These are phyloP conservation scores for Syzygium aqueum DNA, from an alignment of 345 rosid species.

Conservation along the genomic window DNA sequence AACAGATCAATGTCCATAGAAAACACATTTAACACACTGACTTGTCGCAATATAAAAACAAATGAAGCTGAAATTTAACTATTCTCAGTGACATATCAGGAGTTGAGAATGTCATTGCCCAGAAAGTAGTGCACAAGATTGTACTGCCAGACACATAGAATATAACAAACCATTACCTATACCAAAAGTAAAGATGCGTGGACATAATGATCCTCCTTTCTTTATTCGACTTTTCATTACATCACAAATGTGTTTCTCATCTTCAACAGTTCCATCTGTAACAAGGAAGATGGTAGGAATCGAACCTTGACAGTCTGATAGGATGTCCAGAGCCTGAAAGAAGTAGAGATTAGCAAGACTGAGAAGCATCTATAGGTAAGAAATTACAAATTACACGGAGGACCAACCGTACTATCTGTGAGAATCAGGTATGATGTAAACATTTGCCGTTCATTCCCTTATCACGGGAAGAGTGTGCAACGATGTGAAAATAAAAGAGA, in stretches of 20 bases:
- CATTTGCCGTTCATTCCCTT: neutral
- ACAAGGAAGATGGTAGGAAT: slow-evolving; percentile 75
- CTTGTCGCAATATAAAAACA: neutral
- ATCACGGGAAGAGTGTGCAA: neutral
- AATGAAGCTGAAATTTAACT: neutral
- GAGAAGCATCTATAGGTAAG: neutral
- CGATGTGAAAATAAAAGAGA: neutral
- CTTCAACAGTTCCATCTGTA: slow-evolving; percentile 93
- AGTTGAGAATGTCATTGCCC: neutral
- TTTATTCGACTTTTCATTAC: slow-evolving; percentile 45
- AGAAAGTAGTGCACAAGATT: neutral
- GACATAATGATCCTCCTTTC: slow-evolving; percentile 40
- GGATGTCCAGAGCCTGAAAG: slow-evolving; percentile 86
- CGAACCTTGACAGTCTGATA: slow-evolving; percentile 43
- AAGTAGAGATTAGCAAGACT: neutral
- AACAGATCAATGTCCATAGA: neutral
- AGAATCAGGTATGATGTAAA: neutral
- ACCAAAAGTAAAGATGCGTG: slow-evolving; percentile 75
- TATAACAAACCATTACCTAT: slow-evolving; percentile 40
- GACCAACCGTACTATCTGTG: neutral
- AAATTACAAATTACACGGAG: neutral
- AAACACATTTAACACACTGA: neutral
- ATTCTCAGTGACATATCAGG: neutral
- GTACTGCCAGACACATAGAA: neutral
- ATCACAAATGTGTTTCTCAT: slow-evolving; percentile 77